Conservation (phyloP, 345 rosid species). For the Acer yangbiense region DNA sequence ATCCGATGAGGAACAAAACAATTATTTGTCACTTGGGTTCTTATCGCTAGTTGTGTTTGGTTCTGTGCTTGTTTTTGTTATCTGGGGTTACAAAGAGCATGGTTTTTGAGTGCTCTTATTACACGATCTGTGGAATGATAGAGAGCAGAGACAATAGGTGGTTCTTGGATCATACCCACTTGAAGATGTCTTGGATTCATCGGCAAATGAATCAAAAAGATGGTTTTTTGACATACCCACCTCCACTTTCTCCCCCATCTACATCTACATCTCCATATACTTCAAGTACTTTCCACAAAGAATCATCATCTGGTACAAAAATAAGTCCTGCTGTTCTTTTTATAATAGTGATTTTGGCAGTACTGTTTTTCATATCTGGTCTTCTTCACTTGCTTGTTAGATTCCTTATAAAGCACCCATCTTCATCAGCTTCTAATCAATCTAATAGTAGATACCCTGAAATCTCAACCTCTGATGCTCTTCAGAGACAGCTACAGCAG, state of each 20-base stretch:
- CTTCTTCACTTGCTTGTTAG: conserved; percentile 84
- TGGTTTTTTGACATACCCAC: conserved; percentile 53
- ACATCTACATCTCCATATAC: conserved; percentile 20
- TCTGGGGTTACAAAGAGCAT: conserved; percentile 1
- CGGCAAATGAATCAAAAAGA: conserved; percentile 55
- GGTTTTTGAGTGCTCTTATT: conserved; percentile 30
- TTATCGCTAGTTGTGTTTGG: conserved; percentile 1
- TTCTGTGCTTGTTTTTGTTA: background rate
- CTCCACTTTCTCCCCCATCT: conserved; percentile 35
- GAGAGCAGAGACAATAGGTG: conserved; percentile 31
- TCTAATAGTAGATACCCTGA: conserved; percentile 68
- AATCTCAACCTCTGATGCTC: conserved; percentile 71
- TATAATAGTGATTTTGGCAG: conserved; percentile 75
- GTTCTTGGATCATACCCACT: conserved; percentile 36
- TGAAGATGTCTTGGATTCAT: conserved; percentile 57
- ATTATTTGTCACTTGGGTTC: background rate
- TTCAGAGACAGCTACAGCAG: conserved; percentile 88
- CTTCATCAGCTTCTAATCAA: conserved; percentile 50
- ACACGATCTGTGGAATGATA: conserved; percentile 35
- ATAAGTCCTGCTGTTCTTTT: conserved; percentile 86
- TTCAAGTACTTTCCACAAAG: conserved; percentile 36
- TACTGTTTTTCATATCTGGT: conserved; percentile 78
- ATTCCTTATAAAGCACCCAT: conserved; percentile 71
- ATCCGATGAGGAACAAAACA: conserved; percentile 10
- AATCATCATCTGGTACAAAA: conserved; percentile 57